phyloP scores from a whole-genome alignment of 805 yeast genomes.

The Pichia scutulata region DNA sequence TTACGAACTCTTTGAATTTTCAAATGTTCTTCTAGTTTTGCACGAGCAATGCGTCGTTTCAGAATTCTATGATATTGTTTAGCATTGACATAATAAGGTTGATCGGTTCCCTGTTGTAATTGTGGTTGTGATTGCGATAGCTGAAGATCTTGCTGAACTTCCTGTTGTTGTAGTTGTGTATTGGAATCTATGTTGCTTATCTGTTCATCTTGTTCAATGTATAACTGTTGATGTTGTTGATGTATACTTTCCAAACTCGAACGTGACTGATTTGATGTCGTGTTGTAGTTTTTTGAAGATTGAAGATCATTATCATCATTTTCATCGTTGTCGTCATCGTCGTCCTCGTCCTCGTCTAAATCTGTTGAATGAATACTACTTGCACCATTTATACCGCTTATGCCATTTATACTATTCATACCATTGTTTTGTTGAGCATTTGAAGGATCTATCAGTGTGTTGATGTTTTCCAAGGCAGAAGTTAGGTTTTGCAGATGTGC shows the following conservation, averaged over 20 bases:
- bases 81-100: slow-evolving; percentile 96
- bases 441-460: background rate
- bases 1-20: slow-evolving; percentile 84
- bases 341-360: background rate
- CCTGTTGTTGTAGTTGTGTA: background rate
- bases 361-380: background rate
- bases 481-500: background rate
- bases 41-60: slow-evolving; percentile 89
- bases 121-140: background rate
- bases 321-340: background rate
- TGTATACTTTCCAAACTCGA: background rate
- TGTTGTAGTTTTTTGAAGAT: background rate
- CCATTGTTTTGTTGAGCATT: background rate
- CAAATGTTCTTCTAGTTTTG: slow-evolving; percentile 81
- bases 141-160: background rate
- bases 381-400: background rate
- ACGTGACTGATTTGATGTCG: background rate
- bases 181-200: background rate
- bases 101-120: slow-evolving; percentile 38
- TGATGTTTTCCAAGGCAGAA: slow-evolving; percentile 4
- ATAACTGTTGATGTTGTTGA: background rate
- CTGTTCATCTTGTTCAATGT: background rate
- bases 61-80: slow-evolving; percentile 93
- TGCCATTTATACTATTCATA: background rate
- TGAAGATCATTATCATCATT: background rate